Percentiles rank a stretch among this genome's conserved stretches.
phyloP scores from a whole-genome alignment of 257 asterid species.

The Fraxinus excelsior region DNA sequence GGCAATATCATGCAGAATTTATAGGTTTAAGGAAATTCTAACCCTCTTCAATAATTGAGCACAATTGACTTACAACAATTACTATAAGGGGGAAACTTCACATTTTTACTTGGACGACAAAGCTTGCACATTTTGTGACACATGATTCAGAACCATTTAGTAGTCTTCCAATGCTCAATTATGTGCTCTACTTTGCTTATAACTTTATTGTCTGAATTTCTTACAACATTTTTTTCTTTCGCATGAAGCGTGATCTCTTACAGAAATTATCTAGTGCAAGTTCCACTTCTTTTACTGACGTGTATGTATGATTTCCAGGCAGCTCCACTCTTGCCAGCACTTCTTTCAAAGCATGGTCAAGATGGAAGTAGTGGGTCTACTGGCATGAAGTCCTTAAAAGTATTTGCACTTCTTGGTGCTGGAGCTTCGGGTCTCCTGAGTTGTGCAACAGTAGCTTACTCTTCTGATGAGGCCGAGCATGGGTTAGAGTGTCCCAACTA shows the following conservation, averaged over 20 bases:
- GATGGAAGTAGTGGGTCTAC: slow-evolving; percentile 39
- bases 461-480: slow-evolving; percentile 67
- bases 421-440: slow-evolving; percentile 59
- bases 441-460: slow-evolving; percentile 47
- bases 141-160: background rate
- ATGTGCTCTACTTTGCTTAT: slow-evolving; percentile 11
- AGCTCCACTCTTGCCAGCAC: slow-evolving; percentile 20
- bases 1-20: background rate
- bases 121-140: background rate
- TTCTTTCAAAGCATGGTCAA: slow-evolving; percentile 37
- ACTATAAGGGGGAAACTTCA: background rate
- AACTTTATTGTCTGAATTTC: background rate
- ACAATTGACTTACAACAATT: background rate
- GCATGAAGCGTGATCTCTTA: background rate
- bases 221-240: background rate
- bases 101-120: background rate
- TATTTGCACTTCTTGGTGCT: slow-evolving; percentile 53
- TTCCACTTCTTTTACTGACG: slow-evolving; percentile 12
- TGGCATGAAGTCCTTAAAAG: slow-evolving; percentile 39
- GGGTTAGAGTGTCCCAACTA: slow-evolving; percentile 61
- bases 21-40: background rate
- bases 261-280: background rate
- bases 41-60: background rate
- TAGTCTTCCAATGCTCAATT: background rate
- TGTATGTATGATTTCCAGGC: slow-evolving; percentile 29